Base-by-base conservation (phyloP, 768 basidiomycete species). In the Russula sp. region DNA sequence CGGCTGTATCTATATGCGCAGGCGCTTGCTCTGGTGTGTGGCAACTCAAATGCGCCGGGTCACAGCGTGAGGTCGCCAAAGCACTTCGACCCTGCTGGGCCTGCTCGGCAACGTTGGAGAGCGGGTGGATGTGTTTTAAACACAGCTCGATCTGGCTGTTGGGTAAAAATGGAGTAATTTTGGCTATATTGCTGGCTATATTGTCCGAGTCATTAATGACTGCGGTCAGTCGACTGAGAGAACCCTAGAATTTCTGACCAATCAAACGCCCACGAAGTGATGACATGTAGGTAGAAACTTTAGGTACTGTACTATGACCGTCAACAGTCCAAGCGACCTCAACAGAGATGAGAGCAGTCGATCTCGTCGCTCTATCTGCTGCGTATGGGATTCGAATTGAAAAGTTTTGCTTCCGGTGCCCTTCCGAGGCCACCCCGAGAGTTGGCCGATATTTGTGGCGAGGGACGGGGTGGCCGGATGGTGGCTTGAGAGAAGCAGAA, bases 361-460 rank as follows among this genome's bases (percentile, higher is more conserved):
- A 30, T 30, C 28, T 30, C 28, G 28, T 30, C 28, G 28, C 28
- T 30, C 28, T 30, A 30, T 2, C 28, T 2, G 3, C 28, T 30
- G 28, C 5, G 28, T 30, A 30, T 30, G 28, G 28, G 3, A 30
- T 5, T 2, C 28, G 28, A 30, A 30, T 5, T 2, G 28, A 30
- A 30, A 30, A 5, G 28, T 30, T 44, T 46, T 34, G 44, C 30
- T 22, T 40, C 59, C 34, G 58, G 34, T 26, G 38, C 48, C 50
- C 18, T 16, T 40, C 49, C 59, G 57, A 58, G 57, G 50, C 34
- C 18, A 11, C 7, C 36, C 59, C 59, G 49, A 59, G 11, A 13
- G 9, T 10, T 36, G 36, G 13, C 36, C 36, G 36, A 36, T 36
- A 36, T 36, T 36, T 36, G 13, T 30, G 28, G 28, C 28, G 28